Evolutionary conservation across 2,329 filamentous ascomycete genomes (phyloP).

Genomic region (Proliferodiscus dingleyae): DNA sequence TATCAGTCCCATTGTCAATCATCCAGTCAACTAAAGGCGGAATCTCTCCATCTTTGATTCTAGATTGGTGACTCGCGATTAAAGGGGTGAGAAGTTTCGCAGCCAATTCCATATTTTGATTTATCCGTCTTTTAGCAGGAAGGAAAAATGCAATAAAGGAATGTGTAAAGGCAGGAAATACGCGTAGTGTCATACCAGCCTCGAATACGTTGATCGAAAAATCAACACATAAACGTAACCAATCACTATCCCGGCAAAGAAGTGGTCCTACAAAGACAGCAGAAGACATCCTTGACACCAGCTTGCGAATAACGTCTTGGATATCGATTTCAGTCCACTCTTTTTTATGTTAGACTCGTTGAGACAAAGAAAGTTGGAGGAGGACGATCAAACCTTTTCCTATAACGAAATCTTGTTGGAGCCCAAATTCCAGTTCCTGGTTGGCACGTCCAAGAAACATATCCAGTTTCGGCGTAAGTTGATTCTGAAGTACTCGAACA

Average conservation of each 20-base stretch:
- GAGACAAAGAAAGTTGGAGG: too few species aligned
- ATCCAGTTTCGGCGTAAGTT: too few species aligned
- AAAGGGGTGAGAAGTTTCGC: neutral
- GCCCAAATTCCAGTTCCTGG: too few species aligned
- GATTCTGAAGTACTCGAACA: too few species aligned
- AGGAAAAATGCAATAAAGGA: neutral
- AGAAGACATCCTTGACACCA: conserved; percentile 13
- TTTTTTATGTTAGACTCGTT: neutral
- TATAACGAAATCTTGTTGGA: too few species aligned
- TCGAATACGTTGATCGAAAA: neutral
- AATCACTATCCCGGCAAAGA: neutral
- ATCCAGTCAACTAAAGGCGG: neutral
- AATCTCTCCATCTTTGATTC: neutral
- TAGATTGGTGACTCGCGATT: neutral
- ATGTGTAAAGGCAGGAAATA: neutral
- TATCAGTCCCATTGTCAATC: neutral
- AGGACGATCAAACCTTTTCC: too few species aligned
- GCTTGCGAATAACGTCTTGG: neutral
- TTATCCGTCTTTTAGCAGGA: neutral
- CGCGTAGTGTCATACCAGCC: neutral
- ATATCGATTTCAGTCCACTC: conserved; percentile 4
- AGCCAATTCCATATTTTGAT: neutral
- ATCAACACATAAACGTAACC: neutral
- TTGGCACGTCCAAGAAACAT: too few species aligned
- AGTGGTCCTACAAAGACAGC: conserved; percentile 5